These are phyloP conservation scores for Boletus patriciae DNA, from an alignment of 768 basidiomycete genomes.

Conservation along the genomic window DNA sequence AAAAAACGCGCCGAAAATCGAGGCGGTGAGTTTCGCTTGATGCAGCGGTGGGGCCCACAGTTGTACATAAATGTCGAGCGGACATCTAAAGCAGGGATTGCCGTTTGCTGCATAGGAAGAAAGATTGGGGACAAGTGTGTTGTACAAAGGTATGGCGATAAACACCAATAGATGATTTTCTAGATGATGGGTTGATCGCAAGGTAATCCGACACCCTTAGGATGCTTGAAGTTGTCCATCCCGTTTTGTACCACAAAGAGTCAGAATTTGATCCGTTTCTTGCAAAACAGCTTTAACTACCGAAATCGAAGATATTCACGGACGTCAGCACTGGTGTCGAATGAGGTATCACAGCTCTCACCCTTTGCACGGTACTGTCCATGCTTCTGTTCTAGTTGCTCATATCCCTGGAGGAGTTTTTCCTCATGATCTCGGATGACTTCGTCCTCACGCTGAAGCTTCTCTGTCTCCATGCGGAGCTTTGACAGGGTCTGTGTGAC, in stretches of 20 bases:
- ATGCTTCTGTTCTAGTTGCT: conserved; percentile 43
- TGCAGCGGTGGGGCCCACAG: not conserved
- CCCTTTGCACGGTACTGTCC: conserved; percentile 43
- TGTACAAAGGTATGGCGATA: not conserved
- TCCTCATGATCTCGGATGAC: conserved; percentile 44
- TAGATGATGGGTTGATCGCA: not conserved
- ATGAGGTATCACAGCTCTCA: conserved; percentile 16
- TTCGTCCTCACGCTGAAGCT: conserved; percentile 41
- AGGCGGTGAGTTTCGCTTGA: not conserved
- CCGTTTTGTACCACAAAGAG: conserved; percentile 46
- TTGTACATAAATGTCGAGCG: not conserved
- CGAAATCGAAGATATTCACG: not conserved
- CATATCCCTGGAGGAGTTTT: conserved; percentile 38
- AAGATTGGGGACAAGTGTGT: not conserved
- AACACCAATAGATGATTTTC: not conserved
- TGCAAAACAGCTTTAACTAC: conserved; percentile 44
- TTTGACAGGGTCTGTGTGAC: conserved; percentile 44
- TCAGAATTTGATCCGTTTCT: conserved; percentile 45
- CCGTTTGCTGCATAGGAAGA: not conserved
- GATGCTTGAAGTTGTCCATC: conserved; percentile 24
- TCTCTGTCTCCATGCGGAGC: conserved; percentile 41
- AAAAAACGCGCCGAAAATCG: not conserved
- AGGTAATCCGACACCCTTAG: not conserved
- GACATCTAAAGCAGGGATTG: not conserved
- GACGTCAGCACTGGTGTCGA: conserved; percentile 4